A percentile compares a stretch with the other conserved stretches of the same genome.
phyloP scores from a whole-genome alignment of 371 early-diverging fungal genomes.

The Batrachochytrium dendrobatidis region DNA sequence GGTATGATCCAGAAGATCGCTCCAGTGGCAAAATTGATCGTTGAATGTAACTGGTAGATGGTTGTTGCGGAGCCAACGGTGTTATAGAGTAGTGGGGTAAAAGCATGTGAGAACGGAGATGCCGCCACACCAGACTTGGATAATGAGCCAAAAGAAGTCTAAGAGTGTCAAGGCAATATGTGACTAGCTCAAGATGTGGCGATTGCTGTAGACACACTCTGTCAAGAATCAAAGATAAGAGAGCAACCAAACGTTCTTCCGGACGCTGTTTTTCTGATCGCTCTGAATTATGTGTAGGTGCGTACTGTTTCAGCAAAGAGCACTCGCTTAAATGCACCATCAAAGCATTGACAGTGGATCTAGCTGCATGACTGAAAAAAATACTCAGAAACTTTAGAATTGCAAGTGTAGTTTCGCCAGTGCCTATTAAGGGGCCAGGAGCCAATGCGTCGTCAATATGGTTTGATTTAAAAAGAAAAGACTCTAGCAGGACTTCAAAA shows the following conservation, averaged over 20 bases:
- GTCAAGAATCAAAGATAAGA: not conserved
- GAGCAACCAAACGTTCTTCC: constrained; percentile 49
- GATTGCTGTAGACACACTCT: not conserved
- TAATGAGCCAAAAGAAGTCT: constrained; percentile 14
- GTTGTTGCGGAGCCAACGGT: not conserved
- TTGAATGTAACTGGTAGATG: constrained; percentile 29
- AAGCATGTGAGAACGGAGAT: constrained; percentile 23
- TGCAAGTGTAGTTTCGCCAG: constrained; percentile 9
- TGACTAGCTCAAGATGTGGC: not conserved
- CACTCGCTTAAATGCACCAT: constrained; percentile 18
- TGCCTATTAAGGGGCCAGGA: not conserved
- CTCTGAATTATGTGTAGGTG: no score
- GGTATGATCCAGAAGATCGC: constrained; percentile 23
- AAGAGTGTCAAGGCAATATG: not conserved
- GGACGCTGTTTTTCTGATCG: constrained; percentile 11
- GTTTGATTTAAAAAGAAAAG: constrained; percentile 13
- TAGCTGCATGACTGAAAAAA: constrained; percentile 16
- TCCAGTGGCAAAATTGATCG: constrained; percentile 31
- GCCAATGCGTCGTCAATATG: not conserved
- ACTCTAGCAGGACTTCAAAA: constrained; percentile 19
- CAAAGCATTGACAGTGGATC: constrained; percentile 9
- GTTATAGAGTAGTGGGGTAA: constrained; percentile 22
- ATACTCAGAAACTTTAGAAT: constrained; percentile 17
- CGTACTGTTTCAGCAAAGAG: constrained; percentile 4
- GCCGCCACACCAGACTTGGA: constrained; percentile 24